Evolutionary conservation across 108 stramenopile genomes (phyloP), one percentile per base, ranked within the genome.

Genomic region (Heterococcus sp.): DNA sequence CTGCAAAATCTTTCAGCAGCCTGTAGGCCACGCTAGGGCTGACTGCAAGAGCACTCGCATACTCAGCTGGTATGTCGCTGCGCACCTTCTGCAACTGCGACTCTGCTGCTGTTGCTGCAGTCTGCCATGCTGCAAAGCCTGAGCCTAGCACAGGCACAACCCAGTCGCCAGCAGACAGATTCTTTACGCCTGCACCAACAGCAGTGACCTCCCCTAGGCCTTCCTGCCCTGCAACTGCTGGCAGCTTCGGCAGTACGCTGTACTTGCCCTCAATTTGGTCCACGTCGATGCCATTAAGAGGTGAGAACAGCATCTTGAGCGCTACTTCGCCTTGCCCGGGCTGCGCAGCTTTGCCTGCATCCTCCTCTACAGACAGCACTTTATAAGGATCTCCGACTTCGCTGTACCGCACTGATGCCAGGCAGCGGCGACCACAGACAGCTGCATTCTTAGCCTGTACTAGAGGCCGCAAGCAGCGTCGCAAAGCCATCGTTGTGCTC

Each of bases 211-310:
- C 78, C 28, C 82, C 86, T 32, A 87, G 85, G 2, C 86, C 86
- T 64, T 87, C 86, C 68, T 87, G 85, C 8, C 86, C 86, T 4
- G 68, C 85, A 29, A 87, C 73, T 0, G 86, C 86, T 8, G 86
- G 86, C 2, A 87, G 77, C 21, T 65, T 0, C 2, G 84, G 80
- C 3, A 85, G 31, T 2, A 85, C 67, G 30, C 85, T 85, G 69
- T 87, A 87, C 37, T 79, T 66, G 0, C 86, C 86, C 27, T 87
- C 86, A 11, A 81, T 76, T 85, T 87, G 84, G n/a, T n/a, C n/a
- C n/a, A n/a, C n/a, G n/a, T n/a, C n/a, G n/a, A n/a, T n/a, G n/a
- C n/a, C n/a, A n/a, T n/a, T n/a, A n/a, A n/a, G n/a, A n/a, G n/a
- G n/a, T n/a, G n/a, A n/a, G n/a, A n/a, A n/a, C n/a, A n/a, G n/a